Percentiles rank a stretch among this genome's conserved stretches.
Conservation (phyloP, 345 rosid genomes). For the Hibiscus syriacus region DNA sequence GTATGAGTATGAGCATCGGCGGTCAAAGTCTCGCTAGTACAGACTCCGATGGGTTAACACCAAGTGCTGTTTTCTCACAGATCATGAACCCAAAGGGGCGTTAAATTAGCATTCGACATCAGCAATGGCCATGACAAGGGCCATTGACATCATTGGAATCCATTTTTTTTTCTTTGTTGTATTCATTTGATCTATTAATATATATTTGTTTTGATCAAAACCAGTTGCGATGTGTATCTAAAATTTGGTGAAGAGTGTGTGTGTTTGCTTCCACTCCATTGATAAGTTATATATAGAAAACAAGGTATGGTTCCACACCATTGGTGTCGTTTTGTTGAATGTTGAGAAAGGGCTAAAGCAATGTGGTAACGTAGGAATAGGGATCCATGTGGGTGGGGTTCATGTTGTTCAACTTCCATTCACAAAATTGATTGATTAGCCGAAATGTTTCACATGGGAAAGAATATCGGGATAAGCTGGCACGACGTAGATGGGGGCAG, state of each 20-base stretch:
- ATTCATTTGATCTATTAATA: not conserved
- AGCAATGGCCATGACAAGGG: too few relatives aligned
- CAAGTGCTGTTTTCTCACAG: slow-evolving; percentile 92
- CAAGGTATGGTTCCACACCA: not conserved
- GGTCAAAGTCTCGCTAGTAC: too few relatives aligned
- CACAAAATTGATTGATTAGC: not conserved
- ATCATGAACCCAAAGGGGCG: slow-evolving; percentile 99
- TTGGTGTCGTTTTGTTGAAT: not conserved
- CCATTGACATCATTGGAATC: not conserved
- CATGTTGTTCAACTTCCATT: not conserved
- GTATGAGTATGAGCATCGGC: too few relatives aligned
- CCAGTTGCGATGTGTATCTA: too few relatives aligned
- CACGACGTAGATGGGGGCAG: too few relatives aligned
- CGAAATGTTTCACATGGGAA: not conserved
- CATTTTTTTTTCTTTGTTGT: not conserved
- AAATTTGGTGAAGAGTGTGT: too few relatives aligned
- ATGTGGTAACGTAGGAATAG: not conserved
- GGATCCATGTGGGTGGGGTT: not conserved
- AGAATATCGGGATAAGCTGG: not conserved
- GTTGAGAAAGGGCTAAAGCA: not conserved
- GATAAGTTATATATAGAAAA: not conserved
- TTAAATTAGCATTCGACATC: slow-evolving; percentile 33
- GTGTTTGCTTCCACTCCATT: too few relatives aligned
- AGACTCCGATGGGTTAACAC: too few relatives aligned
- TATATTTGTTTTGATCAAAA: too few relatives aligned